Evolutionary conservation across 257 asterid genomes (phyloP).

Genomic region (Apocynum venetum): DNA sequence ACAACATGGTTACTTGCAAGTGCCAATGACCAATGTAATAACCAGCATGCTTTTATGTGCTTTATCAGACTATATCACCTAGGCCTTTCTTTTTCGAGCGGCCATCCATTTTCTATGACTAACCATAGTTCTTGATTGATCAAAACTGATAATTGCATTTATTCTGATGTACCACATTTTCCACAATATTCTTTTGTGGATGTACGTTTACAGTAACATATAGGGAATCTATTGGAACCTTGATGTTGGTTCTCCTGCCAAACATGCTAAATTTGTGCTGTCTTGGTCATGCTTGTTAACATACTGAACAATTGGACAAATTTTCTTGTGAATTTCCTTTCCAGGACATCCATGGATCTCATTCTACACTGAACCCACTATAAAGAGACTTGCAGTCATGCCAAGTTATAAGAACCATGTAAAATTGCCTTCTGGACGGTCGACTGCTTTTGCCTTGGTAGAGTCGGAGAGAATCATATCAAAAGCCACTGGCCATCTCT

Average conservation of each 20-base stretch:
- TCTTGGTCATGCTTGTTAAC: neutral
- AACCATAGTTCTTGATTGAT: neutral
- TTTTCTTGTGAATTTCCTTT: conserved; percentile 4
- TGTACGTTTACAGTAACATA: neutral
- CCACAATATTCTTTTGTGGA: neutral
- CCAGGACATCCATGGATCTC: conserved; percentile 71
- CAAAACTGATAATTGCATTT: neutral
- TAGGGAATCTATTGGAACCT: neutral
- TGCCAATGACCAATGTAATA: neutral
- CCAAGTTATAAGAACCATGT: conserved; percentile 28
- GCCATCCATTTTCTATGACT: neutral
- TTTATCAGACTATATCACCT: neutral
- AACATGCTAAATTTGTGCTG: neutral
- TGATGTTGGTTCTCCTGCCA: neutral
- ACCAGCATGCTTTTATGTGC: neutral
- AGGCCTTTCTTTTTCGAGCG: neutral
- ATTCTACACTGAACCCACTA: conserved; percentile 38
- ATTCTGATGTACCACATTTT: neutral
- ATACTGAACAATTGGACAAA: neutral
- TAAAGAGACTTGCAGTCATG: conserved; percentile 26
- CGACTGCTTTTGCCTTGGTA: conserved; percentile 30
- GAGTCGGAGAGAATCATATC: conserved; percentile 57
- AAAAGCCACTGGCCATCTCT: conserved; percentile 29
- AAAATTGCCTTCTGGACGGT: conserved; percentile 39
- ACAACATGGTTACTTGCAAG: neutral